Evolutionary conservation across 257 asterid species (phyloP), one percentile per base, ranked within the genome.

Genomic region (Fraxinus quadrangulata): DNA sequence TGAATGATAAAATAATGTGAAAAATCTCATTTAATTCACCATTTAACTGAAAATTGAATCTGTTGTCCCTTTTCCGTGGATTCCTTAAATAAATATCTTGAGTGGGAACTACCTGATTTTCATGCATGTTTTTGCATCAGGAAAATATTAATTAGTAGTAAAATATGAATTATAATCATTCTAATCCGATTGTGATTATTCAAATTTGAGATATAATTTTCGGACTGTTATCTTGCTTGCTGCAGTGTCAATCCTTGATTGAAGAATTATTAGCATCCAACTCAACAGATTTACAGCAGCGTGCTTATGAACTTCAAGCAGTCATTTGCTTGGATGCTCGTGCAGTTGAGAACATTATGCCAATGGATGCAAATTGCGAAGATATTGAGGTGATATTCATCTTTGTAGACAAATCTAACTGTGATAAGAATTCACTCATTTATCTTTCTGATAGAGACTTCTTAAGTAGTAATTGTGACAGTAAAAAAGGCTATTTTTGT

Each of bases 211-310:
- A 75, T 66, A 31, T 33, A 21, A 71, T 69, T 74, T 82, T 79
- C 76, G 34, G 66, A 83, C 71, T 77, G 77, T 16, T 67, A 76
- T 2, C 78, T 83, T 83, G 71, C 77, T 75, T 83, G 40, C 80
- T 86, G 77, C 93, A 96, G 98, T 93, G 99, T 81, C 97, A 96
- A 78, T 88, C 97, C 30, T 82, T 96, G 82, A 85, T 92, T 49
- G 99, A 93, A 75, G 99, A 90, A 81, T 71, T 89, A 87, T 78
- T 94, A 83, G 97, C 97, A 76, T 93, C 98, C 59, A 87, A 89
- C 85, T 96, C 98, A 65, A 96, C 99, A 10, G 98, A 93, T 84
- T 89, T 96, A 80, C 99, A 96, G 88, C 98, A 96, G 88, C 98
- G 99, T 80, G 99, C 97, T 68, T 93, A 93, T 83, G 98, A 96